Conservation (phyloP, 345 rosid species). For the Brassica nigra region DNA sequence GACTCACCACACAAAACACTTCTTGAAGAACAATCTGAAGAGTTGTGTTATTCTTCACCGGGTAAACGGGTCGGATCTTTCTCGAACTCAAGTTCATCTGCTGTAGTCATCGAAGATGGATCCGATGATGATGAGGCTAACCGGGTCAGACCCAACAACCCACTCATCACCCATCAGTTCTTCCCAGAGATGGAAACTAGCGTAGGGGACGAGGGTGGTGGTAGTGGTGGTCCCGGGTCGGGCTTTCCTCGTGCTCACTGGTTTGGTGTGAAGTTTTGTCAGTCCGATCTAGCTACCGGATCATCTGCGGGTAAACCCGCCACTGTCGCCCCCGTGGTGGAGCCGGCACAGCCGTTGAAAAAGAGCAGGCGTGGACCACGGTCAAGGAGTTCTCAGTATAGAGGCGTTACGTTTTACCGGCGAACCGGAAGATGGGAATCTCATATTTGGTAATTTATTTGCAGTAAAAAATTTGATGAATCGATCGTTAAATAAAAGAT, state of each 20-base stretch:
- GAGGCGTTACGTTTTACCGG: slow-evolving; percentile 97
- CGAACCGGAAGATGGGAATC: slow-evolving; percentile 99
- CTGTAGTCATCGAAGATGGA: slow-evolving; percentile 73
- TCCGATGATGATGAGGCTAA: slow-evolving; percentile 66
- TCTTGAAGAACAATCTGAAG: slow-evolving; percentile 54
- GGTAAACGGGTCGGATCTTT: slow-evolving; percentile 84
- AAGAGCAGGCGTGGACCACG: slow-evolving; percentile 96
- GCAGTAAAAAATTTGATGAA: neutral
- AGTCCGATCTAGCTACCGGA: slow-evolving; percentile 57
- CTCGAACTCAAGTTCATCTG: slow-evolving; percentile 78
- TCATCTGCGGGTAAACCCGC: slow-evolving; percentile 38
- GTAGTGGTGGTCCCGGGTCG: slow-evolving; percentile 32
- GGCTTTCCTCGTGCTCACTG: slow-evolving; percentile 91
- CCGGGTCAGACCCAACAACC: slow-evolving; percentile 45
- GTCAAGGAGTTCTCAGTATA: slow-evolving; percentile 93
- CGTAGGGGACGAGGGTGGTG: slow-evolving; percentile 27
- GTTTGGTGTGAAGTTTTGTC: slow-evolving; percentile 62
- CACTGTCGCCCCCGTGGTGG: slow-evolving; percentile 36
- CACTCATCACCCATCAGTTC: slow-evolving; percentile 80
- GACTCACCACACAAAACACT: slow-evolving; percentile 45
- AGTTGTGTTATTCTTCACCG: slow-evolving; percentile 72
- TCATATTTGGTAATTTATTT: slow-evolving; percentile 74
- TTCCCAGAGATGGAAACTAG: slow-evolving; percentile 56
- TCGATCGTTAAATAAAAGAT: neutral
- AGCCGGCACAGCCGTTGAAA: slow-evolving; percentile 73